Conservation (phyloP, 139 green algal genomes). For the Edaphochlamys debaryana region DNA sequence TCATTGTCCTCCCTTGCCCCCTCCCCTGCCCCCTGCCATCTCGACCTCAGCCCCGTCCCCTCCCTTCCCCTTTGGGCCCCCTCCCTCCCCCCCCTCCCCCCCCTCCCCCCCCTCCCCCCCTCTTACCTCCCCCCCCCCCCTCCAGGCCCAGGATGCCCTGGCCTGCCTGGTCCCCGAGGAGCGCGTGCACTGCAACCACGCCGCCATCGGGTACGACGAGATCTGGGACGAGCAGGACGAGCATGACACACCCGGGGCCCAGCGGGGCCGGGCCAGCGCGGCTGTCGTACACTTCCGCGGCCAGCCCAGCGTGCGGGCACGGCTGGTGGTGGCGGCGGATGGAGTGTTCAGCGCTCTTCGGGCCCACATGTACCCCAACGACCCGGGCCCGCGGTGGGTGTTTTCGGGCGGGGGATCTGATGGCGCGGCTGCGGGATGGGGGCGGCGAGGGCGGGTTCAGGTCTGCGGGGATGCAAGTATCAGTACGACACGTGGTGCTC, state of each 20-base stretch:
- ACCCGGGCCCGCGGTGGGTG: conserved; percentile 42
- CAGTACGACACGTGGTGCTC: too few species aligned
- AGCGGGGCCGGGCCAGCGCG: too few species aligned
- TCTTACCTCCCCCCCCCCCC: background rate
- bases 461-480: background rate
- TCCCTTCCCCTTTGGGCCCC: too few species aligned
- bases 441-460: background rate
- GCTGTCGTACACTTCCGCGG: conserved; percentile 17
- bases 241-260: too few species aligned
- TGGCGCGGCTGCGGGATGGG: background rate
- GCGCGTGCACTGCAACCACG: conserved; percentile 47
- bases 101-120: background rate
- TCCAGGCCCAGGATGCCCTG: conserved; percentile 42
- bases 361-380: conserved; percentile 41
- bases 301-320: conserved; percentile 38
- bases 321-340: conserved; percentile 60
- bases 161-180: conserved; percentile 19
- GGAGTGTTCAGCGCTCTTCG: conserved; percentile 52
- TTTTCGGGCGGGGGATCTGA: background rate
- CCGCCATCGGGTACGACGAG: conserved; percentile 46
- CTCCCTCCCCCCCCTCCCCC: background rate
- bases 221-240: conserved; percentile 7
- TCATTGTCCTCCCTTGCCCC: too few species aligned
- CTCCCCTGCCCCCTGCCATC: too few species aligned
- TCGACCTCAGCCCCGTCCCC: too few species aligned